Conservation (phyloP, 768 basidiomycete genomes). For the Rhodotorula taiwanensis region DNA sequence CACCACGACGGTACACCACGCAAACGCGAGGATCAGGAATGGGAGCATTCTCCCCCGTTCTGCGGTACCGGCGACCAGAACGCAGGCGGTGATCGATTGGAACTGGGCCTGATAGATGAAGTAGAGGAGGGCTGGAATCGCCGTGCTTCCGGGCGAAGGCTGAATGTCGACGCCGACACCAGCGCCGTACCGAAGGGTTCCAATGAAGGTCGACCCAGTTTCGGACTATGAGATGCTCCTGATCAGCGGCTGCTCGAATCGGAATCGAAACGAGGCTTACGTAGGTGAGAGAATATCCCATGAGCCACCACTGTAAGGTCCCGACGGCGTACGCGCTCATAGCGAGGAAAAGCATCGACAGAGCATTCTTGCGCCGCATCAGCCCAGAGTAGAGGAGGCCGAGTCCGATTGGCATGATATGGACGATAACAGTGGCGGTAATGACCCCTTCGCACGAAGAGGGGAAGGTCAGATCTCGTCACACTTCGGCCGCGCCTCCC, state of each 20-base stretch:
- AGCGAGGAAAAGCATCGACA: slow-evolving; percentile 47
- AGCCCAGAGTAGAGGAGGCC: slow-evolving; percentile 15
- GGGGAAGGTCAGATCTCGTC: too few relatives aligned
- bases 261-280: not conserved
- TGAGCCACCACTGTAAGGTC: slow-evolving; percentile 54
- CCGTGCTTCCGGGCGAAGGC: slow-evolving; percentile 55
- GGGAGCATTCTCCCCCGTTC: slow-evolving; percentile 72
- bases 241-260: too few relatives aligned
- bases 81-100: slow-evolving; percentile 62
- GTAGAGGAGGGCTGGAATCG: slow-evolving; percentile 54
- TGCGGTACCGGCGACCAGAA: slow-evolving; percentile 55
- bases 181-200: slow-evolving; percentile 73
- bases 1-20: slow-evolving; percentile 63
- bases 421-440: not conserved
- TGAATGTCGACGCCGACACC: slow-evolving; percentile 61
- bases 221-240: slow-evolving; percentile 54
- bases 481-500: too few relatives aligned
- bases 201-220: slow-evolving; percentile 60
- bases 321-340: slow-evolving; percentile 45
- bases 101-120: slow-evolving; percentile 55
- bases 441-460: too few relatives aligned
- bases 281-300: slow-evolving; percentile 77
- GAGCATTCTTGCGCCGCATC: slow-evolving; percentile 48
- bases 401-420: not conserved
- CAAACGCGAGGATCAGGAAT: slow-evolving; percentile 64